A percentile compares a stretch with the other conserved stretches of the same genome.
phyloP scores from a whole-genome alignment of 169 alveolate genomes.

The Cystoisospora suis region DNA sequence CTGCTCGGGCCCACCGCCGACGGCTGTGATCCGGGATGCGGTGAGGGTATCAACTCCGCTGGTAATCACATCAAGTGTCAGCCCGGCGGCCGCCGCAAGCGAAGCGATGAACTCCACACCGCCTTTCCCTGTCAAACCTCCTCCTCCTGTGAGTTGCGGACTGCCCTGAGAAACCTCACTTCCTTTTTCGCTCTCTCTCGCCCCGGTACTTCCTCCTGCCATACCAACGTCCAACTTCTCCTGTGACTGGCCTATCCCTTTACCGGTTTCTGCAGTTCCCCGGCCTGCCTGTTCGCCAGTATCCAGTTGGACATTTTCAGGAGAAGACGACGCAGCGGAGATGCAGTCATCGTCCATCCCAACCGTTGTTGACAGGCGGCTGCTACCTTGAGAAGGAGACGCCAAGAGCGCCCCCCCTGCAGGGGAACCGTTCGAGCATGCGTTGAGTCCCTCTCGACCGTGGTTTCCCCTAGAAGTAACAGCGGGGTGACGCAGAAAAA shows the following conservation, averaged over 20 bases:
- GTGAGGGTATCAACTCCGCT: not conserved
- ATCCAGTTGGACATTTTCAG: not conserved
- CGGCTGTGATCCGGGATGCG: constrained; percentile 31
- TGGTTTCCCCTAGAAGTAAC: no score
- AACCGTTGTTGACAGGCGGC: no score
- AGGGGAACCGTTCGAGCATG: no score
- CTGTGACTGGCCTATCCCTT: no score
- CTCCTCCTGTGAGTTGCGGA: not conserved
- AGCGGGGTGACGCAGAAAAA: constrained; percentile 42
- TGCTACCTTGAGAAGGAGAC: no score
- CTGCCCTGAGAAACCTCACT: not conserved
- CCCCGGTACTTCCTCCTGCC: no score
- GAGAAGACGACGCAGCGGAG: not conserved
- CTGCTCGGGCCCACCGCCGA: constrained; percentile 34
- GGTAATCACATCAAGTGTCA: not conserved
- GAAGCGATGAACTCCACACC: not conserved
- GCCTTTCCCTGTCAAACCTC: not conserved
- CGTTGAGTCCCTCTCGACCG: no score
- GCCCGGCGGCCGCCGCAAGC: not conserved
- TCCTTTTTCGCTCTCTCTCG: not conserved
- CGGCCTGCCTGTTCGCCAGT: not conserved
- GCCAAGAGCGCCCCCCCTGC: no score
- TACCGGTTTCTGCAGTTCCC: no score
- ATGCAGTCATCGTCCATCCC: not conserved
- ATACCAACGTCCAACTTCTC: no score